Conservation (phyloP, 2,329 filamentous ascomycete genomes). For the Fusarium guadeloupense region DNA sequence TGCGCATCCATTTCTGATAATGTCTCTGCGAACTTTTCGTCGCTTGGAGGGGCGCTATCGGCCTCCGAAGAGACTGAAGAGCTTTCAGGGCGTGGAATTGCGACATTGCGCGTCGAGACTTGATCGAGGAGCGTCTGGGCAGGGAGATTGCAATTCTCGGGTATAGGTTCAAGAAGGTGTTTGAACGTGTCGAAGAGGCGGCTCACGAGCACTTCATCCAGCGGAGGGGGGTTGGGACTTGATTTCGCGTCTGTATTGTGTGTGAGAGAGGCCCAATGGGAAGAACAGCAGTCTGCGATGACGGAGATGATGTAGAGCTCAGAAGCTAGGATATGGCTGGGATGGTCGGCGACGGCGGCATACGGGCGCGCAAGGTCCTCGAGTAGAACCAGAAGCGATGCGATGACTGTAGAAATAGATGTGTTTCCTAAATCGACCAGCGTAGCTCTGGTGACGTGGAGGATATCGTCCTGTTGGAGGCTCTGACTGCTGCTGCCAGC, state of each 20-base stretch:
- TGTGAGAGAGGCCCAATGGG: conserved; percentile 64
- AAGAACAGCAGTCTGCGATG: conserved; percentile 71
- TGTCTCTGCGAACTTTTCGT: conserved; percentile 47
- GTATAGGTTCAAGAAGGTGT: conserved; percentile 65
- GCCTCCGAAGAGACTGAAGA: conserved; percentile 27
- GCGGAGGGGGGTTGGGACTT: conserved; percentile 46
- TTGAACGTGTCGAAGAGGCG: conserved; percentile 66
- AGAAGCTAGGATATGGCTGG: conserved; percentile 68
- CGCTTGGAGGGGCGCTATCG: conserved; percentile 26
- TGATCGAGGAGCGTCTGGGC: conserved; percentile 67
- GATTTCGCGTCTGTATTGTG: conserved; percentile 34
- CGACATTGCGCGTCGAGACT: conserved; percentile 50
- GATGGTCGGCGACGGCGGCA: conserved; percentile 60
- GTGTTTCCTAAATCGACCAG: conserved; percentile 68
- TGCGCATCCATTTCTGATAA: conserved; percentile 61
- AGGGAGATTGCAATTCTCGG: conserved; percentile 65
- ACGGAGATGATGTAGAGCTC: conserved; percentile 72
- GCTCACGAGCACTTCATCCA: conserved; percentile 62
- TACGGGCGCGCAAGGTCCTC: conserved; percentile 68
- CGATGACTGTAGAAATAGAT: conserved; percentile 63
- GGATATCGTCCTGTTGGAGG: conserved; percentile 68
- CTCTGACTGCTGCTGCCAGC: conserved; percentile 66
- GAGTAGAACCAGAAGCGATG: conserved; percentile 65
- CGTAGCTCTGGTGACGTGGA: conserved; percentile 68
- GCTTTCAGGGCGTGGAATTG: conserved; percentile 46